phyloP scores from a whole-genome alignment of 768 basidiomycete genomes.

The Kwoniella newhampshirensis region DNA sequence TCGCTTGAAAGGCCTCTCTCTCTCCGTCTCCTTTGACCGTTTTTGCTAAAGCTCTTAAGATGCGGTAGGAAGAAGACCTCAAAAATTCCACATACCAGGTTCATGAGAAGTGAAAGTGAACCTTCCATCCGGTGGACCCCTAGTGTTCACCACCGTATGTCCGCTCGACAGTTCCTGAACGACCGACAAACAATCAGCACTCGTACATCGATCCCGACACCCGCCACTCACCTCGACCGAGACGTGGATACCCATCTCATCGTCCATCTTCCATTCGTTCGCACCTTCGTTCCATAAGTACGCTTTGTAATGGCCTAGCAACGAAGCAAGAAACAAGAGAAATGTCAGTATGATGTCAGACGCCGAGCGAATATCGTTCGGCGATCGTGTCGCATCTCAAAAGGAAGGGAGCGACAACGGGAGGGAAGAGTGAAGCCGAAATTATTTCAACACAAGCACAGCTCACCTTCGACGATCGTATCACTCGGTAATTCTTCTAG shows the following conservation, averaged over 20 bases:
- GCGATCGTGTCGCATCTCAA: neutral
- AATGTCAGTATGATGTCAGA: too few species aligned
- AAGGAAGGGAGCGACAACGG: neutral
- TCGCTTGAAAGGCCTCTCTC: too few species aligned
- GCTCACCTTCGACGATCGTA: constrained; percentile 87
- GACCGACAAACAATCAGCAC: too few species aligned
- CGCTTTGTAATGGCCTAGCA: constrained; percentile 82
- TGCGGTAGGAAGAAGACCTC: too few species aligned
- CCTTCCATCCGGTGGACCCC: constrained; percentile 83
- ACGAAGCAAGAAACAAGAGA: too few species aligned
- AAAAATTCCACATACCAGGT: constrained; percentile 54
- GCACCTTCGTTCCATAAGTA: constrained; percentile 80
- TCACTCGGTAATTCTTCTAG: constrained; percentile 92
- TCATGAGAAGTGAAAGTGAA: constrained; percentile 99
- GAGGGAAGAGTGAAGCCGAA: neutral
- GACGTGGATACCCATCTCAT: constrained; percentile 81
- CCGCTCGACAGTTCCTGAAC: constrained; percentile 78
- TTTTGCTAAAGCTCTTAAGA: too few species aligned
- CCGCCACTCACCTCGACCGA: constrained; percentile 69
- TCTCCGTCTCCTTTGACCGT: too few species aligned
- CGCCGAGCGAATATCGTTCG: too few species aligned
- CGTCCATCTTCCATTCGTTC: constrained; percentile 69
- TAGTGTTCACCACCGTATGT: constrained; percentile 79
- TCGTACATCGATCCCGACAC: too few species aligned
- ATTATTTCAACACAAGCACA: too few species aligned